phyloP scores from a whole-genome alignment of 2,329 filamentous ascomycete species.

The Cladobotryum mycophilum region DNA sequence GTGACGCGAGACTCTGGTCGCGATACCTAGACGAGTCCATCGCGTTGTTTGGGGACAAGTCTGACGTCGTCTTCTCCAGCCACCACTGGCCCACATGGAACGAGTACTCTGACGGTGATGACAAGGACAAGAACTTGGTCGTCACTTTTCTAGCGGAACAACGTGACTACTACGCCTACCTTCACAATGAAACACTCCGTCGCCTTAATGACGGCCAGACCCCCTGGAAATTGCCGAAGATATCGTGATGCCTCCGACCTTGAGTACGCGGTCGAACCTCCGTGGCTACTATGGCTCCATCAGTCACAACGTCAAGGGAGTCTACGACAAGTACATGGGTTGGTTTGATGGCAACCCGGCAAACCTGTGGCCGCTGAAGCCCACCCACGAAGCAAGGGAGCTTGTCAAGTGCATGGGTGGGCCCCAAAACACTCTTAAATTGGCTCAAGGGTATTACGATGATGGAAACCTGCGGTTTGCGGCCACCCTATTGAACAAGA shows the following conservation, averaged over 20 bases:
- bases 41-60: slow-evolving; percentile 24
- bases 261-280: slow-evolving; percentile 22
- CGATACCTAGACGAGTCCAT: slow-evolving; percentile 32
- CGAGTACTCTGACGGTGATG: slow-evolving; percentile 18
- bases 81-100: slow-evolving; percentile 40
- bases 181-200: slow-evolving; percentile 35
- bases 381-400: slow-evolving; percentile 23
- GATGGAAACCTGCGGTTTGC: slow-evolving; percentile 32
- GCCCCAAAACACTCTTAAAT: slow-evolving; percentile 21
- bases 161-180: slow-evolving; percentile 33
- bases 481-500: slow-evolving; percentile 31
- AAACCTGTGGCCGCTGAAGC: slow-evolving; percentile 4
- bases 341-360: slow-evolving; percentile 14
- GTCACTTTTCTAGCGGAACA: slow-evolving; percentile 25
- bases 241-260: slow-evolving; percentile 25
- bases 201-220: slow-evolving; percentile 31
- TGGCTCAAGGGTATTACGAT: slow-evolving; percentile 23
- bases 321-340: slow-evolving; percentile 12
- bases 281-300: slow-evolving; percentile 29
- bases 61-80: slow-evolving; percentile 30
- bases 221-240: slow-evolving; percentile 34
- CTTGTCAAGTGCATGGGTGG: slow-evolving; percentile 34
- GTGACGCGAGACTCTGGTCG: slow-evolving; percentile 35
- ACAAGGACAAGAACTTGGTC: slow-evolving; percentile 14
- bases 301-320: slow-evolving; percentile 29